Evolutionary conservation across 2,329 filamentous ascomycete genomes (phyloP).

Genomic region (Fusarium tuaranense): DNA sequence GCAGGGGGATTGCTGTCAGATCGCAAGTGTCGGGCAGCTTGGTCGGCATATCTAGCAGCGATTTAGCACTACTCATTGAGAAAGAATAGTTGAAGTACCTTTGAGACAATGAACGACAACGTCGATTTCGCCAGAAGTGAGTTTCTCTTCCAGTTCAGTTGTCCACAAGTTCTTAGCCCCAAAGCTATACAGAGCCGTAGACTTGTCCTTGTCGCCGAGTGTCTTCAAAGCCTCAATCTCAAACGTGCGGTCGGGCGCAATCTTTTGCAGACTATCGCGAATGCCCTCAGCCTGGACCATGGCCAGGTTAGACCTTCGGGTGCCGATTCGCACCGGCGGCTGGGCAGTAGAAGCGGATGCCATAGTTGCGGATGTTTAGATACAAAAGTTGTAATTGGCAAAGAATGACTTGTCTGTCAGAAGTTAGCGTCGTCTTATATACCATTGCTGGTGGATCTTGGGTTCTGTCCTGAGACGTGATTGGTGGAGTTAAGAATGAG

Average conservation of each 20-base stretch:
- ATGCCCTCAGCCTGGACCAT: neutral
- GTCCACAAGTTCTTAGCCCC: neutral
- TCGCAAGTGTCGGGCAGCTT: neutral
- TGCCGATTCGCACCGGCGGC: neutral
- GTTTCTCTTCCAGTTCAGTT: neutral
- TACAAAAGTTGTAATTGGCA: neutral
- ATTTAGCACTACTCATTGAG: accelerated
- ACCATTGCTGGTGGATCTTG: neutral
- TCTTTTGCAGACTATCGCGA: neutral
- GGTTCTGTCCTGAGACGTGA: neutral
- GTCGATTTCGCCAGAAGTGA: neutral
- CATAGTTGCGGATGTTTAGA: neutral
- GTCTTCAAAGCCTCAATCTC: neutral
- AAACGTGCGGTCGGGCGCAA: neutral
- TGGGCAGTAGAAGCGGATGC: neutral
- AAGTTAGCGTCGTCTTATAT: neutral
- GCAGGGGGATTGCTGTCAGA: neutral
- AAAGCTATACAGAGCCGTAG: neutral
- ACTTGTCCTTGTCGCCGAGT: neutral
- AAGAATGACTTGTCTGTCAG: neutral
- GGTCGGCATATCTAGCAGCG: neutral
- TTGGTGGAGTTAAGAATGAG: neutral
- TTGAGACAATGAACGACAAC: neutral
- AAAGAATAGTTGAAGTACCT: neutral
- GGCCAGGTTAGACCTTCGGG: neutral